Conservation (phyloP, 768 basidiomycete species). For the Mycena venus region DNA sequence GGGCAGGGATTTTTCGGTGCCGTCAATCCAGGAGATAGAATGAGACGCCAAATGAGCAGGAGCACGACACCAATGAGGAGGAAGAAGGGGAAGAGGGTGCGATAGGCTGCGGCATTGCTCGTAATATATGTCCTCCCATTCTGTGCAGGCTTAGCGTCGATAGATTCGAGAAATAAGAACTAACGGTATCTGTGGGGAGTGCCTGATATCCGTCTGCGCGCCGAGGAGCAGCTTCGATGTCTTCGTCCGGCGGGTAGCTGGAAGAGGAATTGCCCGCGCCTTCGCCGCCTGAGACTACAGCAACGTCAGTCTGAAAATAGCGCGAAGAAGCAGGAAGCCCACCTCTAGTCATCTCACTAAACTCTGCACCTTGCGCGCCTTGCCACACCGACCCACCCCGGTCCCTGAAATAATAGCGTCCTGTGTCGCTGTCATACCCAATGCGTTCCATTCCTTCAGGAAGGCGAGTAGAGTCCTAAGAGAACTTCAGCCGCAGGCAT, state of each 20-base stretch:
- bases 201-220: conserved; percentile 71
- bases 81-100: conserved; percentile 79
- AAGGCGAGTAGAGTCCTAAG: conserved; percentile 64
- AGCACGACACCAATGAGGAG: conserved; percentile 74
- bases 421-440: conserved; percentile 82
- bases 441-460: conserved; percentile 75
- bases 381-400: conserved; percentile 67
- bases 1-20: conserved; percentile 52
- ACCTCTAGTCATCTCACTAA: conserved; percentile 69
- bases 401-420: conserved; percentile 76
- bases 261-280: conserved; percentile 15
- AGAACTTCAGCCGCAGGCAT: conserved; percentile 12
- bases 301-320: background rate
- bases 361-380: conserved; percentile 73
- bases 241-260: conserved; percentile 49
- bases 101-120: conserved; percentile 62
- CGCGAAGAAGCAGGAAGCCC: background rate
- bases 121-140: conserved; percentile 45
- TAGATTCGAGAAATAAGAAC: conserved; percentile 27
- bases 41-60: conserved; percentile 74
- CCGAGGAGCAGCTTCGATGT: conserved; percentile 69
- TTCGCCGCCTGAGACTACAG: conserved; percentile 31
- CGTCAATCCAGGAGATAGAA: conserved; percentile 59
- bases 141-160: conserved; percentile 29
- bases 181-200: conserved; percentile 65